phyloP scores from a whole-genome alignment of 176 grass and related monocot species.

The Bonia amplexicaulis region DNA sequence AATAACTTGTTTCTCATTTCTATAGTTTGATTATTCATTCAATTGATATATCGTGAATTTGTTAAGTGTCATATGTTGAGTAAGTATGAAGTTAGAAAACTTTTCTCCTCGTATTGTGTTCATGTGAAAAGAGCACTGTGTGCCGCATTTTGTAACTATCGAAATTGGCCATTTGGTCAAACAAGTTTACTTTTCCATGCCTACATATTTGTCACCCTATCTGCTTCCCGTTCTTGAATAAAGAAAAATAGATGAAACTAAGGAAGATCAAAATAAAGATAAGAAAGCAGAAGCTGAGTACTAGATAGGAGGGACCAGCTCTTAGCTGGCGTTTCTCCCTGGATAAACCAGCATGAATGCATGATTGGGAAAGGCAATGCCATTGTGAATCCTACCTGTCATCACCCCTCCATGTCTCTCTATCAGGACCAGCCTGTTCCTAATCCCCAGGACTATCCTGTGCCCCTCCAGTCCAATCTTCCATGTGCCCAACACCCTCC shows the following conservation, averaged over 20 bases:
- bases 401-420: constrained; percentile 29
- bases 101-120: background rate
- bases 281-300: constrained; percentile 18
- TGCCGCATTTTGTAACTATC: background rate
- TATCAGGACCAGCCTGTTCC: constrained; percentile 49
- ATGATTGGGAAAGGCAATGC: constrained; percentile 37
- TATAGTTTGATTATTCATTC: constrained; percentile 6
- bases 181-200: constrained; percentile 28
- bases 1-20: constrained; percentile 19
- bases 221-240: background rate
- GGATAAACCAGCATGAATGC: constrained; percentile 39
- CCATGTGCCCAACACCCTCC: constrained; percentile 35
- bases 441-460: constrained; percentile 47
- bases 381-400: constrained; percentile 42
- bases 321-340: constrained; percentile 44
- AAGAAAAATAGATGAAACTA: background rate
- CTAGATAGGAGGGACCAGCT: constrained; percentile 26
- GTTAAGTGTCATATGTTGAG: background rate
- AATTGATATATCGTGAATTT: background rate
- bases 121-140: background rate
- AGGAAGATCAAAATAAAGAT: constrained; percentile 17
- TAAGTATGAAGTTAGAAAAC: background rate
- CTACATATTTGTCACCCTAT: background rate
- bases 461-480: constrained; percentile 38
- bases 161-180: background rate